Evolutionary conservation across 768 basidiomycete genomes (phyloP), one percentile per base, ranked within the genome.

Genomic region (Mycena venus): DNA sequence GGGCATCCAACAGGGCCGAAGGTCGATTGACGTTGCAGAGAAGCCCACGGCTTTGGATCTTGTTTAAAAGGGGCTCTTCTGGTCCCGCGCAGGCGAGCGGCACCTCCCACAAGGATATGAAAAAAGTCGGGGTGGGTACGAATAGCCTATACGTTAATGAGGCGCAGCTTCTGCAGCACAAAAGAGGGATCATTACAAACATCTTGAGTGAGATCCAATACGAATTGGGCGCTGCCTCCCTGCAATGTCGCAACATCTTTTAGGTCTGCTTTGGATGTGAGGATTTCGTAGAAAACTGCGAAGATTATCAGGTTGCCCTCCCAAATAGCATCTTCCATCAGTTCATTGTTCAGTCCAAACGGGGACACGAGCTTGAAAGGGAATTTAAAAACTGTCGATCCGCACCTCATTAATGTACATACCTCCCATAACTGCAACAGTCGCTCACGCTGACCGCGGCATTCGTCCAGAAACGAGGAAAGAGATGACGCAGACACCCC

Each of bases 211-310:
- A 59, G 31, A 59, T 59, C 34, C 15, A 59, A 38, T 21, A 59
- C 34, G 58, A 59, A 59, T 38, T 59, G 58, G 7, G 32, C 58
- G 34, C 34, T 38, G 34, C n/a, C 58, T 59, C 58, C 58, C 7
- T 38, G 58, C 31, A 59, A 32, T 23, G 11, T 36, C n/a, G 34
- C 34, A 38, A 59, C 21, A 38, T 59, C 58, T 6, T 59, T 32
- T 59, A 59, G 31, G 36, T 59, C 58, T 59, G 58, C 58, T 59
- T 59, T 36, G 32, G 58, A 59, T 7, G 58, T 59, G 34, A 59
- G 32, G 34, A 38, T 38, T 32, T 59, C 58, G 58, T 59, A n/a
- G 21, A 59, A 36, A 17, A 59, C 58, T 32, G 34, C 32, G 32
- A 59, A 19, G 34, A 59, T 59, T 38, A 59, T 59, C 58, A 59